These are phyloP conservation scores for Chalciporus sphaerocephalus DNA, from an alignment of 768 basidiomycete genomes.

Conservation along the genomic window DNA sequence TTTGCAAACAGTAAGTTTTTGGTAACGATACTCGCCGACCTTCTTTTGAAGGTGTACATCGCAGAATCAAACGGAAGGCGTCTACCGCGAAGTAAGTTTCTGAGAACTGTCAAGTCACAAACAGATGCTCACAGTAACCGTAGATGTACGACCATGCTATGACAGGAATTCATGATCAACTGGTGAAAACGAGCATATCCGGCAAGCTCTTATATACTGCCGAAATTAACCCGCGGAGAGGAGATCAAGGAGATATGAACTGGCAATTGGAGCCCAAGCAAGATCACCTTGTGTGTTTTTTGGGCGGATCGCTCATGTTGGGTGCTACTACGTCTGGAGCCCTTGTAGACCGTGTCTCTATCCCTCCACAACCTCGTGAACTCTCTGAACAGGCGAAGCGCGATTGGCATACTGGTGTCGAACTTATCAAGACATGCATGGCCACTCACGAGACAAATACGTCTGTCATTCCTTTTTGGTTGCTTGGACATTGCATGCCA, in stretches of 20 bases:
- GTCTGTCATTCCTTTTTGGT: conserved; percentile 39
- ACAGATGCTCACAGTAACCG: conserved; percentile 2
- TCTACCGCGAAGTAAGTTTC: conserved; percentile 66
- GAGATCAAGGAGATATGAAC: conserved; percentile 31
- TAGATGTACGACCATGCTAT: conserved; percentile 92
- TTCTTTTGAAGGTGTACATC: conserved; percentile 6
- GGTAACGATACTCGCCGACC: neutral
- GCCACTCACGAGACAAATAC: conserved; percentile 78
- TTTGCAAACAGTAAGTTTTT: conserved; percentile 28
- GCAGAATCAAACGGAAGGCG: conserved; percentile 66
- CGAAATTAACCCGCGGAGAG: conserved; percentile 66
- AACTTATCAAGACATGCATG: conserved; percentile 85
- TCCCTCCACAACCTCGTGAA: conserved; percentile 63
- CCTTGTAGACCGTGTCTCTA: conserved; percentile 46
- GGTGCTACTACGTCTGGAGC: conserved; percentile 74
- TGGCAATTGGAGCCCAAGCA: conserved; percentile 85
- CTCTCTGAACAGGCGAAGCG: conserved; percentile 59
- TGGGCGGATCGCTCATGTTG: conserved; percentile 88
- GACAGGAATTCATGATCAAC: conserved; percentile 69
- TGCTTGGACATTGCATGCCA: neutral
- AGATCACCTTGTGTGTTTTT: conserved; percentile 94
- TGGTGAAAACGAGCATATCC: conserved; percentile 60
- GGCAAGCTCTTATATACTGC: conserved; percentile 71
- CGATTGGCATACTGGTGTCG: conserved; percentile 79
- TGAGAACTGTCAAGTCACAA: neutral